Percentiles rank a stretch among this genome's conserved stretches.
These are phyloP conservation scores for Akanthomyces dipterigenus DNA, from an alignment of 2,329 filamentous ascomycete genomes.

Conservation along the genomic window DNA sequence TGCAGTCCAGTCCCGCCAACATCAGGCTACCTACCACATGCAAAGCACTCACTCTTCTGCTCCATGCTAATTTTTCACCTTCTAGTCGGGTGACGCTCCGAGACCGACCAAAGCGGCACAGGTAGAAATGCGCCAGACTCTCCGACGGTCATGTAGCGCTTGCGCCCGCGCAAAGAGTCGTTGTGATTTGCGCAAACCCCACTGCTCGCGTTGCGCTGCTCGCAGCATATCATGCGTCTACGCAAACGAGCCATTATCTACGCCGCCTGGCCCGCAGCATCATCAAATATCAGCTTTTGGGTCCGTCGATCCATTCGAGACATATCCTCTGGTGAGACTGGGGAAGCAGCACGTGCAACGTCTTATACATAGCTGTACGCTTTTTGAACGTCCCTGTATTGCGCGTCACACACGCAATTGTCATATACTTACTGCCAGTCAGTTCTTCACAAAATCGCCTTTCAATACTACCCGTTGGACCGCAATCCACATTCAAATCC, in stretches of 20 bases:
- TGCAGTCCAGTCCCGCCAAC: background rate
- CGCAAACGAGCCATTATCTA: conserved; percentile 44
- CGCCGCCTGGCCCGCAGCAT: conserved; percentile 9
- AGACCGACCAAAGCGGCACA: background rate
- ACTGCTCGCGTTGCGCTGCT: conserved; percentile 48
- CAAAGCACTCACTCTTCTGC: background rate
- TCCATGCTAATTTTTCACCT: background rate
- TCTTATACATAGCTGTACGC: conserved; percentile 50
- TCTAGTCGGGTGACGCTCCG: background rate
- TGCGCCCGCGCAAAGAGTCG: conserved; percentile 50
- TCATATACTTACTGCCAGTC: conserved; percentile 11
- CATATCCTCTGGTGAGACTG: conserved; percentile 47
- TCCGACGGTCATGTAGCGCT: conserved; percentile 49
- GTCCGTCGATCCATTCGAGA: conserved; percentile 47
- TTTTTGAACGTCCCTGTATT: background rate
- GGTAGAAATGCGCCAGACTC: conserved; percentile 43
- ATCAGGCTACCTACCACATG: background rate
- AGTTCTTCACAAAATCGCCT: conserved; percentile 52
- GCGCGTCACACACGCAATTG: background rate
- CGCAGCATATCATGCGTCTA: conserved; percentile 42
- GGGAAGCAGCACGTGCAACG: conserved; percentile 44
- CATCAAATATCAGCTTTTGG: conserved; percentile 6
- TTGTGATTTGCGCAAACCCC: conserved; percentile 47
- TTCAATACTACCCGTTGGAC: conserved; percentile 54
- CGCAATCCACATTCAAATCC: conserved; percentile 46